Conservation (phyloP, 1,284 basidiomycete genomes). For the Sporisorium exsertum region DNA sequence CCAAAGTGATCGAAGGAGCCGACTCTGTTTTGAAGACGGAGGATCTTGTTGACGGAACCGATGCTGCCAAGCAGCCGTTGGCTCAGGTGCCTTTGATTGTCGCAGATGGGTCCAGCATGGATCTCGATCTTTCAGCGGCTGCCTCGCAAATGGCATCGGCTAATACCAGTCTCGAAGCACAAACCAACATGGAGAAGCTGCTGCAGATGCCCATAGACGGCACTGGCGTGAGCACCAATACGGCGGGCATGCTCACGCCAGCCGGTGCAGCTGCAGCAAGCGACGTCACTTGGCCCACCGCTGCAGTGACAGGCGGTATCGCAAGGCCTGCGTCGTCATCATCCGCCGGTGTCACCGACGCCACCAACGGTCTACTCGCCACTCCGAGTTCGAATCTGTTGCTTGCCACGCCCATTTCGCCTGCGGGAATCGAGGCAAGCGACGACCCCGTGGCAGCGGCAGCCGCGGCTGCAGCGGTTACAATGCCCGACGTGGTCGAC, state of each 20-base stretch:
- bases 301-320: not conserved
- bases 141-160: conserved; percentile 24
- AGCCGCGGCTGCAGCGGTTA: conserved; percentile 11
- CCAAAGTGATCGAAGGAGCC: not conserved
- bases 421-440: conserved; percentile 3
- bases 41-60: conserved; percentile 1
- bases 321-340: conserved; percentile 17
- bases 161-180: conserved; percentile 13
- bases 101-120: conserved; percentile 21
- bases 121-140: conserved; percentile 27
- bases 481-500: conserved; percentile 34
- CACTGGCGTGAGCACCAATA: conserved; percentile 1
- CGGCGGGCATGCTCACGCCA: conserved; percentile 25
- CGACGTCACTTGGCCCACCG: conserved; percentile 21
- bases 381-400: conserved; percentile 23
- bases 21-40: conserved; percentile 18
- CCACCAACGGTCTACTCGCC: conserved; percentile 10
- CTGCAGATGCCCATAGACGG: conserved; percentile 30
- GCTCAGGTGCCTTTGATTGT: conserved; percentile 26
- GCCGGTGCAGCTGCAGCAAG: conserved; percentile 8
- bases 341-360: conserved; percentile 10
- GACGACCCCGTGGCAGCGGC: conserved; percentile 7
- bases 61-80: conserved; percentile 6
- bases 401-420: conserved; percentile 17
- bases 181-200: conserved; percentile 40